A percentile compares a stretch with the other conserved stretches of the same genome.
These are phyloP conservation scores for Mallotus repandus DNA, from an alignment of 441 rosid genomes.

Conservation along the genomic window DNA sequence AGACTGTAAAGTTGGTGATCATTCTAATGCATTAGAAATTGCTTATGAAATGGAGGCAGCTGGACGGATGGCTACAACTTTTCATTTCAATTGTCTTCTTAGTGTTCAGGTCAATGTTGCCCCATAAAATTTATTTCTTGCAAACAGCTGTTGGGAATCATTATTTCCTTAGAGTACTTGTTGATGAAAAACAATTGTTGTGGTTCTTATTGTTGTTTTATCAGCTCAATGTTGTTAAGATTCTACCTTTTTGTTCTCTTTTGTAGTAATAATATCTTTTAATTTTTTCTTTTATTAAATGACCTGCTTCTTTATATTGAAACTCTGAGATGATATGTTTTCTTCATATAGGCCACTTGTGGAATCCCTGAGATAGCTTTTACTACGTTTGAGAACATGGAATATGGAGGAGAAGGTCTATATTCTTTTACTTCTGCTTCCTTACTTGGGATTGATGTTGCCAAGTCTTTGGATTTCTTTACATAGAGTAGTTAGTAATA, in stretches of 20 bases:
- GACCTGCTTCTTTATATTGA: slow-evolving; percentile 4
- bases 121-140: background rate
- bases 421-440: slow-evolving; percentile 22
- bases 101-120: slow-evolving; percentile 72
- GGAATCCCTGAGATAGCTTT: slow-evolving; percentile 94
- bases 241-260: slow-evolving; percentile 4
- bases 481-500: background rate
- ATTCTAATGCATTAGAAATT: slow-evolving; percentile 93
- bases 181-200: background rate
- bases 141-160: background rate
- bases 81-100: slow-evolving; percentile 93
- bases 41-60: slow-evolving; percentile 97
- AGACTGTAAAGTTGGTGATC: slow-evolving; percentile 93
- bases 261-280: background rate
- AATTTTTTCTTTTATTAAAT: background rate
- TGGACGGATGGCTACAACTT: slow-evolving; percentile 90
- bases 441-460: slow-evolving; percentile 11
- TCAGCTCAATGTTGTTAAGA: slow-evolving; percentile 2
- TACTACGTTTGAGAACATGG: slow-evolving; percentile 96
- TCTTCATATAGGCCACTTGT: slow-evolving; percentile 68
- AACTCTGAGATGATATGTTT: slow-evolving; percentile 29
- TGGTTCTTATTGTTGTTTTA: background rate
- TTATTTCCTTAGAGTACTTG: background rate
- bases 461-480: background rate
- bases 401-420: slow-evolving; percentile 96